Evolutionary conservation across 768 basidiomycete genomes (phyloP).

Genomic region (Termitomyces sp.): DNA sequence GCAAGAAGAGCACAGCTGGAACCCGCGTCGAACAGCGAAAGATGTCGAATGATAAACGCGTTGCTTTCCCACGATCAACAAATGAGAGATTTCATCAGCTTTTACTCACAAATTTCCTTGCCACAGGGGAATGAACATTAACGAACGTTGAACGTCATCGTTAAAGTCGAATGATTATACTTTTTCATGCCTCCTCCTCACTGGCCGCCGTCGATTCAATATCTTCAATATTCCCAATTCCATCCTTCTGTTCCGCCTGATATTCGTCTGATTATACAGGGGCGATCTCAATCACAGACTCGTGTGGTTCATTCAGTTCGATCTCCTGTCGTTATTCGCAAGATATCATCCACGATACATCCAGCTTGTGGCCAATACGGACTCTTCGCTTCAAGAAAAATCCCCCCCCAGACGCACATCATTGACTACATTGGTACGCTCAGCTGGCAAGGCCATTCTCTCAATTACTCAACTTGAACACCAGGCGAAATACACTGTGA

Average conservation of each 20-base stretch:
- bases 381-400: constrained; percentile 73
- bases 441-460: not conserved
- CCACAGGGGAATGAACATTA: too few species aligned
- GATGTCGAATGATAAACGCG: constrained; percentile 18
- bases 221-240: constrained; percentile 47
- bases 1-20: constrained; percentile 7
- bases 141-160: too few species aligned
- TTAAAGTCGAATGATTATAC: not conserved
- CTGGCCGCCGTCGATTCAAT: constrained; percentile 50
- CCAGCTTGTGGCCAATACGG: constrained; percentile 80
- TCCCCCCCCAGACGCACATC: constrained; percentile 62
- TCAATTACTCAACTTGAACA: constrained; percentile 5
- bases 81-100: not conserved
- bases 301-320: constrained; percentile 7
- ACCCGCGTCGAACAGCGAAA: constrained; percentile 3
- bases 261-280: constrained; percentile 35
- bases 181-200: constrained; percentile 12
- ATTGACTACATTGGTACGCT: constrained; percentile 64
- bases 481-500: constrained; percentile 81
- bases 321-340: constrained; percentile 50
- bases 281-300: constrained; percentile 3
- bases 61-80: constrained; percentile 23
- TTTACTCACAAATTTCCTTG: too few species aligned
- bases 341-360: constrained; percentile 53
- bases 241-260: constrained; percentile 53